Conservation (phyloP, 345 rosid genomes). For the Rhizophora apiculata region DNA sequence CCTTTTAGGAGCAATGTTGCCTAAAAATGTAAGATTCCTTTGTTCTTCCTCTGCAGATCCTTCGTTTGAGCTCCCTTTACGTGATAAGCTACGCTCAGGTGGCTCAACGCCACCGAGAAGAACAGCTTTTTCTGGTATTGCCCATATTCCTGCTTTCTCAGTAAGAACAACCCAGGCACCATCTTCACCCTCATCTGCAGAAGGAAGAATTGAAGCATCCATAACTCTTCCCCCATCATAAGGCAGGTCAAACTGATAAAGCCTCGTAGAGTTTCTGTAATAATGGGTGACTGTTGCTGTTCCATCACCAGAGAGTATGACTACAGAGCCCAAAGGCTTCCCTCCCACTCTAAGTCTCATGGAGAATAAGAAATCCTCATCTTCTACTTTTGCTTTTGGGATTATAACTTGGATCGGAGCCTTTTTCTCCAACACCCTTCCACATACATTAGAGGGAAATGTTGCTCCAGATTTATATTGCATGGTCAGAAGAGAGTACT, state of each 20-base stretch:
- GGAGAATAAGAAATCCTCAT: constrained; percentile 79
- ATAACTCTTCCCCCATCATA: constrained; percentile 94
- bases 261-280: constrained; percentile 59
- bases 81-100: constrained; percentile 87
- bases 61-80: constrained; percentile 84
- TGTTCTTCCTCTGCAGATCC: constrained; percentile 62
- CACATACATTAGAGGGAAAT: constrained; percentile 35
- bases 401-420: constrained; percentile 89
- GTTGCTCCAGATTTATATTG: constrained; percentile 61
- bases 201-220: constrained; percentile 85
- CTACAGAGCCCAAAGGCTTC: constrained; percentile 74
- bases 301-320: constrained; percentile 94
- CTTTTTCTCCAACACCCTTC: constrained; percentile 75
- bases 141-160: constrained; percentile 97
- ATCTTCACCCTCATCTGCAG: constrained; percentile 65
- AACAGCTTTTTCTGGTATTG: constrained; percentile 87
- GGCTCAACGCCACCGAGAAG: constrained; percentile 91
- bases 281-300: constrained; percentile 85
- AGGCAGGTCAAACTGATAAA: constrained; percentile 90
- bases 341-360: constrained; percentile 89
- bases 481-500: constrained; percentile 85
- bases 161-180: constrained; percentile 94
- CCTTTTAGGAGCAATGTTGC: constrained; percentile 58
- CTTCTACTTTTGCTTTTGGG: constrained; percentile 96
- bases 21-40: constrained; percentile 42